Percentiles rank a stretch among this genome's conserved stretches.
Evolutionary conservation across 345 rosid species (phyloP).

Genomic region (Lepidium sativum): DNA sequence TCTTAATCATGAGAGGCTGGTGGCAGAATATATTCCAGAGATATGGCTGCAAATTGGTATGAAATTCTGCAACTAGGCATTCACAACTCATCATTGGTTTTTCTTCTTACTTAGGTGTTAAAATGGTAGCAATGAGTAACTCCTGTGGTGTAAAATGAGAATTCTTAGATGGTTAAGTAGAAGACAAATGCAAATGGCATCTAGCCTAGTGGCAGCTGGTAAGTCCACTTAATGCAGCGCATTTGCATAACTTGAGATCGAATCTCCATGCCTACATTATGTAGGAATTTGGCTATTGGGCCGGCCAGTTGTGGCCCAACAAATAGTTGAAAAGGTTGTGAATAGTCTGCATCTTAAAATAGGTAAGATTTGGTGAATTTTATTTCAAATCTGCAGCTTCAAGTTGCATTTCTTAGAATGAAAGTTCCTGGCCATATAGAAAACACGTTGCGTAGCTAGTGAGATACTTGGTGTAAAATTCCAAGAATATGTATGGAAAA

Average conservation of each 20-base stretch:
- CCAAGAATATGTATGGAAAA: conserved; percentile 1
- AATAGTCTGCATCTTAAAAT: conserved; percentile 2
- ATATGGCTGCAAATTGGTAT: conserved; percentile 39
- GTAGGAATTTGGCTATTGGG: too few relatives aligned
- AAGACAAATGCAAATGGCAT: too few relatives aligned
- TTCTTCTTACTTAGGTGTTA: not conserved
- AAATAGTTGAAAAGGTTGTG: not conserved
- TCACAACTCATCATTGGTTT: conserved; percentile 6
- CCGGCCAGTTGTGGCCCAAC: too few relatives aligned
- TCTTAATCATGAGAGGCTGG: conserved; percentile 36
- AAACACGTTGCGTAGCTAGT: conserved; percentile 23
- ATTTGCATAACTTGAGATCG: too few relatives aligned
- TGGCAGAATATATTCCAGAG: conserved; percentile 30
- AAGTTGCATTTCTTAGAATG: conserved; percentile 36
- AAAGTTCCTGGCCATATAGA: conserved; percentile 28
- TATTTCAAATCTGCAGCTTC: conserved; percentile 15
- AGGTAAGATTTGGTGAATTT: conserved; percentile 9
- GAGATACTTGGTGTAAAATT: conserved; percentile 50
- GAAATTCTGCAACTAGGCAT: conserved; percentile 26
- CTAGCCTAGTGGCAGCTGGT: too few relatives aligned
- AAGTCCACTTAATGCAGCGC: too few relatives aligned
- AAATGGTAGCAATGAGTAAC: not conserved
- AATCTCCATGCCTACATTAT: too few relatives aligned
- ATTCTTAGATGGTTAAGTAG: not conserved
- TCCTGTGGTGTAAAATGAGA: not conserved